Conservation (phyloP, 2,329 filamentous ascomycete species). For the Aureobasidium subglaciale region DNA sequence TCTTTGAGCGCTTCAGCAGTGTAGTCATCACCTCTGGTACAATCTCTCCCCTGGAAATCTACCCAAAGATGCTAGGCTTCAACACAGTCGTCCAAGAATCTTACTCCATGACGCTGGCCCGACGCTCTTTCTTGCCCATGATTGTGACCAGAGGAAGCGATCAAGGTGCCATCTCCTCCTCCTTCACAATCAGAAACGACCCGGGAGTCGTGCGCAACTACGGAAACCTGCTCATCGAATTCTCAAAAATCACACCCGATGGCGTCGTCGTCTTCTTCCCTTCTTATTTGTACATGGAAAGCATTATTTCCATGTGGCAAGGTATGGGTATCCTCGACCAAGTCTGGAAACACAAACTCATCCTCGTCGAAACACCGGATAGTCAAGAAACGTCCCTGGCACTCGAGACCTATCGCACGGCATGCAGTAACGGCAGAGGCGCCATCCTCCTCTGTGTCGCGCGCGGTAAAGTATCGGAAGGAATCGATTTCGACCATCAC, state of each 20-base stretch:
- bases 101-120: conserved; percentile 91
- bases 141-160: conserved; percentile 93
- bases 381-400: conserved; percentile 94
- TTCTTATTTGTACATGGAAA: conserved; percentile 98
- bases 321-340: conserved; percentile 96
- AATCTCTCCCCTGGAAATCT: conserved; percentile 95
- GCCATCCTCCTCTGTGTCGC: conserved; percentile 92
- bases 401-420: conserved; percentile 92
- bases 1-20: conserved; percentile 94
- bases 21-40: conserved; percentile 98
- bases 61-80: conserved; percentile 97
- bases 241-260: conserved; percentile 91
- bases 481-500: conserved; percentile 98
- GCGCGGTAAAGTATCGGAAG: conserved; percentile 92
- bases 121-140: conserved; percentile 94
- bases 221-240: conserved; percentile 85
- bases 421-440: conserved; percentile 92
- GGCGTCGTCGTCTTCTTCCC: conserved; percentile 99
- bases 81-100: conserved; percentile 90
- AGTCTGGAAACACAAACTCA: conserved; percentile 98
- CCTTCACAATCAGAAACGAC: conserved; percentile 92
- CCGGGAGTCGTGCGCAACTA: conserved; percentile 97
- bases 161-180: conserved; percentile 84
- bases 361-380: conserved; percentile 94
- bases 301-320: conserved; percentile 98